Evolutionary conservation across 2,329 filamentous ascomycete species (phyloP).

Genomic region (Fusarium sp.): DNA sequence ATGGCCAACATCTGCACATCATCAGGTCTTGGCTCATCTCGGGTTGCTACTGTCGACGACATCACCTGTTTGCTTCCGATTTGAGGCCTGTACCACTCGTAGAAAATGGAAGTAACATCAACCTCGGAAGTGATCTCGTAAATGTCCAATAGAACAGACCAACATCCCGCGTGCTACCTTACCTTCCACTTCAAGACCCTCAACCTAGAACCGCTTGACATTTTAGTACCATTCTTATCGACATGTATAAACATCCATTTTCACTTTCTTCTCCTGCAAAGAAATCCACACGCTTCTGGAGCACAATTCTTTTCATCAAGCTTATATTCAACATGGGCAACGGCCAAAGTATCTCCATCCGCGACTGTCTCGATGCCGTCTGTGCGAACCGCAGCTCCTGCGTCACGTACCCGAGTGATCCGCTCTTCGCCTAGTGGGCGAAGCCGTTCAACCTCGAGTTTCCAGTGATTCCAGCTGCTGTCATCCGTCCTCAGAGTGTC

Average conservation of each 20-base stretch:
- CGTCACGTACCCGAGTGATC: conserved; percentile 54
- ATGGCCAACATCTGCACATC: background rate
- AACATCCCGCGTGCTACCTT: background rate
- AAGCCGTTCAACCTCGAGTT: conserved; percentile 62
- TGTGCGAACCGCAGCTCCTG: conserved; percentile 56
- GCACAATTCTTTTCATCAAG: background rate
- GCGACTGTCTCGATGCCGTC: conserved; percentile 56
- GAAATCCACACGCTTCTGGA: too few species aligned
- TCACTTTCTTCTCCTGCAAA: background rate
- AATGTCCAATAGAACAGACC: background rate
- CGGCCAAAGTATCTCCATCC: conserved; percentile 50
- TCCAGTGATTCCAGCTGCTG: conserved; percentile 60
- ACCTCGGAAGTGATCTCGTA: background rate
- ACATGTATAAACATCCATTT: background rate
- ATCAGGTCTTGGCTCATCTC: background rate
- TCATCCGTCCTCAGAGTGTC: conserved; percentile 61
- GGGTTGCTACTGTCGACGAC: background rate
- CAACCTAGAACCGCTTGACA: background rate
- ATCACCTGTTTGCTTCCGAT: background rate
- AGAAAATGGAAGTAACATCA: background rate
- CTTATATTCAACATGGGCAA: conserved; percentile 51
- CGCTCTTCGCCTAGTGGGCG: conserved; percentile 58
- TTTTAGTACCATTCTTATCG: background rate
- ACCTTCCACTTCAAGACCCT: background rate
- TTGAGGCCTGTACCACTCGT: accelerated